Evolutionary conservation across 2,329 filamentous ascomycete species (phyloP).

Genomic region (Penicillium sclerotiorum): DNA sequence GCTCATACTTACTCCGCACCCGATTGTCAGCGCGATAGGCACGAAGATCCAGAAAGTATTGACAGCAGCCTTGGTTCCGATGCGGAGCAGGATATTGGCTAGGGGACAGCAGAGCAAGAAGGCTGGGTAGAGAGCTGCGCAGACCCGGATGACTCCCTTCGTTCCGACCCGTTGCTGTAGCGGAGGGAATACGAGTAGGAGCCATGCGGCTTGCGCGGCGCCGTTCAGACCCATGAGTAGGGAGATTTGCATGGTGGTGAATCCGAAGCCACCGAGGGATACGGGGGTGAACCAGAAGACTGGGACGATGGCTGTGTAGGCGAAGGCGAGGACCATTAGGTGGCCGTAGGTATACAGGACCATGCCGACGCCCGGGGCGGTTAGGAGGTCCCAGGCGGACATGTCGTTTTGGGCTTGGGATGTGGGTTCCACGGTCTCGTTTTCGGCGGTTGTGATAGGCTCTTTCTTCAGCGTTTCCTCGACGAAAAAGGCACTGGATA

Average conservation of each 20-base stretch:
- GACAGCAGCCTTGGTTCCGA: conserved; percentile 36
- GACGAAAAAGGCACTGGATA: conserved; percentile 58
- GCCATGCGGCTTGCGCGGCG: conserved; percentile 69
- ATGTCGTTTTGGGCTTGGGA: conserved; percentile 15
- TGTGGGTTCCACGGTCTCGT: conserved; percentile 1
- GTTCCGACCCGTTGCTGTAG: conserved; percentile 69
- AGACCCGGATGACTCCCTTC: conserved; percentile 63
- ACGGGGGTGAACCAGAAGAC: conserved; percentile 49
- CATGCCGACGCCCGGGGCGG: conserved; percentile 64
- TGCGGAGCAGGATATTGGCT: conserved; percentile 59
- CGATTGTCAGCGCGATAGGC: conserved; percentile 54
- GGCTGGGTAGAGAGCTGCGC: conserved; percentile 62
- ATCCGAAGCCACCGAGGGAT: conserved; percentile 65
- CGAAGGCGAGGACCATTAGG: conserved; percentile 68
- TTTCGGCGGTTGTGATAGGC: neutral
- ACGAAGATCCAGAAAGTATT: conserved; percentile 61
- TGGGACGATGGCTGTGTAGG: conserved; percentile 52
- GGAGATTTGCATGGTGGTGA: conserved; percentile 66
- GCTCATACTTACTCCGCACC: conserved; percentile 67
- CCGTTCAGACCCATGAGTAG: conserved; percentile 67
- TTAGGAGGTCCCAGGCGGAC: conserved; percentile 54
- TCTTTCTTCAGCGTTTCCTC: conserved; percentile 57
- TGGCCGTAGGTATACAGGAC: conserved; percentile 69
- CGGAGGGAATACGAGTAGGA: conserved; percentile 69
- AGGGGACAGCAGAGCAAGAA: conserved; percentile 62